Base-by-base conservation (phyloP, 176 grass and related monocot species). In the Otatea glauca region DNA sequence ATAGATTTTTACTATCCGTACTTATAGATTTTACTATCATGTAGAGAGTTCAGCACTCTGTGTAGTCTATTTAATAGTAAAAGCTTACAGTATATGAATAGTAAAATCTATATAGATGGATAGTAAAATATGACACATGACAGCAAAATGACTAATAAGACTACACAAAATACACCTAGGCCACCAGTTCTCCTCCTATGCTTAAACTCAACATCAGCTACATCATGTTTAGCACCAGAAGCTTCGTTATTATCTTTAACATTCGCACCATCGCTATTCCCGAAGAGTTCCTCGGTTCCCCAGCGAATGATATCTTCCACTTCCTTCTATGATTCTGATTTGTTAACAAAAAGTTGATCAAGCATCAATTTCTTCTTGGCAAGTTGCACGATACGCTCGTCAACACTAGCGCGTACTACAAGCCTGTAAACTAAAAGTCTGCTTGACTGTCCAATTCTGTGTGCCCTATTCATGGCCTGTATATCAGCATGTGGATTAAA, bases 401-500 rank as follows among this genome's bases (percentile, higher is more conserved):
- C n/a, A n/a, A n/a, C n/a, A 91, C 96, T 99, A 83, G 91, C 93
- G 53, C 91, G 96, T 41, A 96, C 96, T 80, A 99, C 96, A 67
- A 99, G 96, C 81, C 96, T 92, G 77, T 99, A 99, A 63, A 99
- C 96, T 72, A 99, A 72, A 90, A 99, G 96, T 80, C 93, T 92
- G n/a, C 89, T 99, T 39, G 96, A 99, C 76, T 99, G 96, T 58
- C 96, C 96, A 85, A 99, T 99, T 84, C 96, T 92, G 70, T 99
- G 96, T 83, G 96, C 96, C 70, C 96, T 92, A 79, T 99, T 99
- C 96, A 99, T 99, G 21, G 96, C 96, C 81, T 99, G 96, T 92
- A 99, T 99, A 81, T 99, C 96, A 83, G 96, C 93, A 91, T 99
- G 96, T 67, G 96, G 96, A 68, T 99, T 99, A 75, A 99, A 99